phyloP scores from a whole-genome alignment of 805 yeast species.

The Starmerella cellae region DNA sequence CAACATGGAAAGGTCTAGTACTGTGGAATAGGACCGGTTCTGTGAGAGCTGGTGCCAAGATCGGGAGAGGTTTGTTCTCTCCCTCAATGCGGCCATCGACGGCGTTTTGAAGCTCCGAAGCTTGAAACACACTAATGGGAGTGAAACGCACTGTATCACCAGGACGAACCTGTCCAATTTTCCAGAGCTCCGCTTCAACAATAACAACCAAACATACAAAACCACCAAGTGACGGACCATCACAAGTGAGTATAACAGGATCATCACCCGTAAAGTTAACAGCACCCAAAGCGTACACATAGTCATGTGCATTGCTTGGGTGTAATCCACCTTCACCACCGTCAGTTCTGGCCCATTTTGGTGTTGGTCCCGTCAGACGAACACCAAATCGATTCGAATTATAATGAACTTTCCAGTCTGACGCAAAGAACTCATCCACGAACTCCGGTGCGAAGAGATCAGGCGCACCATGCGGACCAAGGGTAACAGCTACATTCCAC shows the following conservation, averaged over 20 bases:
- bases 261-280: slow-evolving; percentile 97
- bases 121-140: slow-evolving; percentile 58
- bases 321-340: slow-evolving; percentile 98
- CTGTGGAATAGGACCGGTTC: slow-evolving; percentile 50
- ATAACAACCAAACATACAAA: slow-evolving; percentile 95
- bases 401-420: slow-evolving; percentile 89
- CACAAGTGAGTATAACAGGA: slow-evolving; percentile 92
- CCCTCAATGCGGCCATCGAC: slow-evolving; percentile 40
- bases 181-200: slow-evolving; percentile 94
- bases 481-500: slow-evolving; percentile 86
- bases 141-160: slow-evolving; percentile 75
- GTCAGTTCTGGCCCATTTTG: slow-evolving; percentile 88
- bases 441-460: slow-evolving; percentile 77
- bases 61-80: slow-evolving; percentile 18
- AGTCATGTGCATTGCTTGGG: slow-evolving; percentile 97
- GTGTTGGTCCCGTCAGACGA: slow-evolving; percentile 87
- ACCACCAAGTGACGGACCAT: slow-evolving; percentile 96
- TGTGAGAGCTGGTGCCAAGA: slow-evolving; percentile 35
- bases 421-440: slow-evolving; percentile 57
- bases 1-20: slow-evolving; percentile 53
- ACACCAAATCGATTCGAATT: slow-evolving; percentile 96
- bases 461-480: slow-evolving; percentile 97
- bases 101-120: slow-evolving; percentile 45
- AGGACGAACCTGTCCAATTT: slow-evolving; percentile 93
- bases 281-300: slow-evolving; percentile 92